These are phyloP conservation scores for Ophiocordyceps camponoti-leonardi DNA, from an alignment of 2,329 filamentous ascomycete genomes.

Conservation along the genomic window DNA sequence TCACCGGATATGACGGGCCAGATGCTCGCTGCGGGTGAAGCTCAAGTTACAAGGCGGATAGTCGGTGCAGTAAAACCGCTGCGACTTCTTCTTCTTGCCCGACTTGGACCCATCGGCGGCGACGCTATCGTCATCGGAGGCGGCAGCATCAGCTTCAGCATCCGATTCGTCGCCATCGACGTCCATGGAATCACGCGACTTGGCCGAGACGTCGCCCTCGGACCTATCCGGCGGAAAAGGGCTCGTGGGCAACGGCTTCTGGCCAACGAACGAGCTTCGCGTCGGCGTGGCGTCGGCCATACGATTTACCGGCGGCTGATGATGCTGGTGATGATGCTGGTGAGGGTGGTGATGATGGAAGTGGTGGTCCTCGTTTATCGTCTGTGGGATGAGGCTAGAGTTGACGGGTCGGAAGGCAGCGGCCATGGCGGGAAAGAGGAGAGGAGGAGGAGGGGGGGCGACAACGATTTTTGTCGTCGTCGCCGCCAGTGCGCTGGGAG, in stretches of 20 bases:
- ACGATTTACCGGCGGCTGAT: too few species aligned
- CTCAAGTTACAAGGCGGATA: slow-evolving; percentile 87
- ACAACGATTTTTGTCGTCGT: neutral
- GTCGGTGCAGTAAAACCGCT: slow-evolving; percentile 90
- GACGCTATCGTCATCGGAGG: slow-evolving; percentile 49
- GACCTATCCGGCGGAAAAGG: slow-evolving; percentile 27
- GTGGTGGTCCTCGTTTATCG: slow-evolving; percentile 12
- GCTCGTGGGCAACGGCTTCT: slow-evolving; percentile 35
- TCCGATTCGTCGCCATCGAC: slow-evolving; percentile 65
- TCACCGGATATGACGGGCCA: slow-evolving; percentile 84
- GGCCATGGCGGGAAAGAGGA: slow-evolving; percentile 26
- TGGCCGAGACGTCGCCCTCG: slow-evolving; percentile 33
- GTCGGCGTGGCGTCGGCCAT: slow-evolving; percentile 39
- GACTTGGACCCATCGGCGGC: slow-evolving; percentile 50
- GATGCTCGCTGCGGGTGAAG: slow-evolving; percentile 89
- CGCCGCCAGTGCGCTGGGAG: too few species aligned
- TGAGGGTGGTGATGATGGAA: slow-evolving; percentile 20
- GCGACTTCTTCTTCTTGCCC: slow-evolving; percentile 88
- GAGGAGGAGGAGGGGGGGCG: neutral
- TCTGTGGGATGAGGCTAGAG: slow-evolving; percentile 15
- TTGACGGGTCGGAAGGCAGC: slow-evolving; percentile 32
- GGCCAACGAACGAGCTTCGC: slow-evolving; percentile 33
- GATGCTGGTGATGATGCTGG: too few species aligned
- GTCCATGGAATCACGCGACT: slow-evolving; percentile 46
- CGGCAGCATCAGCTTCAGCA: slow-evolving; percentile 37